Conservation (phyloP, 495 filamentous ascomycete species). For the Beverwykella pulmonaria region DNA sequence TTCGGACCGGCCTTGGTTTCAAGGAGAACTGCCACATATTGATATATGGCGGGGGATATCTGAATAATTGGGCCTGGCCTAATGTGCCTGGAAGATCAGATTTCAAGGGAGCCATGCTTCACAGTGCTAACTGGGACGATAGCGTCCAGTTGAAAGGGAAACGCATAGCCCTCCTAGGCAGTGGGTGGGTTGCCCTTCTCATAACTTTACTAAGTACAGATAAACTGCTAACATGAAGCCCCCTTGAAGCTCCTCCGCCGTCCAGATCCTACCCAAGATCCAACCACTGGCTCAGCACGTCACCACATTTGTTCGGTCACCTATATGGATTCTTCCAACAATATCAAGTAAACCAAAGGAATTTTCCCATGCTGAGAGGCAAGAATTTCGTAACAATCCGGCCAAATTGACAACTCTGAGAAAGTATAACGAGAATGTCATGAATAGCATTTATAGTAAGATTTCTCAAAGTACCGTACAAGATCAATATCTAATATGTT, state of each 20-base stretch:
- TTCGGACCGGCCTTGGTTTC: too few relatives aligned
- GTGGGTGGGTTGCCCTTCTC: background rate
- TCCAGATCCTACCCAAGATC: slow-evolving; percentile 12
- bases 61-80: slow-evolving; percentile 27
- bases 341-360: background rate
- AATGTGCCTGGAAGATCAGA: slow-evolving; percentile 15
- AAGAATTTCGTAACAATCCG: background rate
- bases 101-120: slow-evolving; percentile 22
- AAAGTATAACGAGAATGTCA: background rate
- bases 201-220: too few relatives aligned
- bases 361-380: background rate
- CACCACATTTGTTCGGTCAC: slow-evolving; percentile 1
- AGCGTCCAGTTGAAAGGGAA: slow-evolving; percentile 12
- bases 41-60: slow-evolving; percentile 18
- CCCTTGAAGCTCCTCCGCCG: slow-evolving; percentile 2
- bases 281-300: background rate
- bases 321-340: background rate
- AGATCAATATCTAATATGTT: too few relatives aligned
- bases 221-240: too few relatives aligned
- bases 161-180: slow-evolving; percentile 13
- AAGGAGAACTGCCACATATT: slow-evolving; percentile 7
- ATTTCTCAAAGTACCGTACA: too few relatives aligned
- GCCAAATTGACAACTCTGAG: background rate
- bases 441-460: slow-evolving; percentile 12
- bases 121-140: slow-evolving; percentile 20